A percentile compares a stretch with the other conserved stretches of the same genome.
Evolutionary conservation across 495 filamentous ascomycete species (phyloP).

Genomic region (Mytilinidion resinicola): DNA sequence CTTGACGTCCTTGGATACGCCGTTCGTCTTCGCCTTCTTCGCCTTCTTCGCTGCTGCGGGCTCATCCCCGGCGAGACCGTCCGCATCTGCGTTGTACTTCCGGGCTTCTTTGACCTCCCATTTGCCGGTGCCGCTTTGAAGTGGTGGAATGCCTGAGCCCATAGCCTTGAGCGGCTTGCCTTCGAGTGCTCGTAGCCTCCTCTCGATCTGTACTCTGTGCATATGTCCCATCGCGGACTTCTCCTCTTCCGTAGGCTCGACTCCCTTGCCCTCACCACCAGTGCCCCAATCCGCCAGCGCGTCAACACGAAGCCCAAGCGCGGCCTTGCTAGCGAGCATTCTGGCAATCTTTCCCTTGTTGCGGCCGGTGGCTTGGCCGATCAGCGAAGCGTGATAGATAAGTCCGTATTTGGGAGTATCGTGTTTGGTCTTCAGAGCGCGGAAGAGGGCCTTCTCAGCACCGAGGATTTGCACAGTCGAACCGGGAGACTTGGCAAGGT

Average conservation of each 20-base stretch:
- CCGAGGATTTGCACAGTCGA: conserved; percentile 96
- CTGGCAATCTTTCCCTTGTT: conserved; percentile 99
- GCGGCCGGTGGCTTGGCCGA: conserved; percentile 91
- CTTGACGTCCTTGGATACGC: conserved; percentile 14
- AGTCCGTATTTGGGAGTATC: conserved; percentile 99
- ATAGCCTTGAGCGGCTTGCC: conserved; percentile 79
- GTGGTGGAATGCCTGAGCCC: conserved; percentile 66
- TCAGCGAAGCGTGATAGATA: conserved; percentile 94
- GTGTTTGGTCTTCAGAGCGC: conserved; percentile 97
- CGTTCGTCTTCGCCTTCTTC: conserved; percentile 28
- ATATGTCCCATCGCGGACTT: conserved; percentile 68
- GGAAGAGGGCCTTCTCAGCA: conserved; percentile 97
- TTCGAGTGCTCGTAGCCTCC: conserved; percentile 76
- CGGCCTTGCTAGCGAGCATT: conserved; percentile 87
- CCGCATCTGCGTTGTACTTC: conserved; percentile 92
- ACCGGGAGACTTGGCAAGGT: conserved; percentile 91
- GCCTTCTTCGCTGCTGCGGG: conserved; percentile 42
- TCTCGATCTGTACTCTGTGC: conserved; percentile 72
- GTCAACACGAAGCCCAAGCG: conserved; percentile 88
- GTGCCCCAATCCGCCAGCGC: conserved; percentile 73
- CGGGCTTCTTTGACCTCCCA: conserved; percentile 91
- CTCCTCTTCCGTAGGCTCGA: conserved; percentile 78
- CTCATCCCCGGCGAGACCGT: conserved; percentile 71
- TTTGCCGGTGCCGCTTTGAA: conserved; percentile 56
- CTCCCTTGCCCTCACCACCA: conserved; percentile 52